Evolutionary conservation across 768 basidiomycete species (phyloP).

Genomic region (Lactarius vividus): DNA sequence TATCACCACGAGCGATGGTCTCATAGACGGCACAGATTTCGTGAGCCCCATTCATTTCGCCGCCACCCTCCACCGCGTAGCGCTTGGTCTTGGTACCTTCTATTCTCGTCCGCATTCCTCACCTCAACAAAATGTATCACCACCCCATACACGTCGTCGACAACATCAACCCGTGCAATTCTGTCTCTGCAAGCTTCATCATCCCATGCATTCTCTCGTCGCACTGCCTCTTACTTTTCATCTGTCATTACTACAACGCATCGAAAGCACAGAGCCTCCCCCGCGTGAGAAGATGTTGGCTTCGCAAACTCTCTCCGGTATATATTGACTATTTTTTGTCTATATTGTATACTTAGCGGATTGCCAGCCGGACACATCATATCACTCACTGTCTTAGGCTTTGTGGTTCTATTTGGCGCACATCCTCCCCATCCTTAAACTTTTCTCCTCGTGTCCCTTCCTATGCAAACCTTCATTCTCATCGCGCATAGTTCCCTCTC

Average conservation of each 20-base stretch:
- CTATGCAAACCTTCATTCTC: slow-evolving; percentile 54
- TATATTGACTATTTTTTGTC: slow-evolving; percentile 28
- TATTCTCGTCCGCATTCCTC: slow-evolving; percentile 40
- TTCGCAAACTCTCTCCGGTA: slow-evolving; percentile 25
- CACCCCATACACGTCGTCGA: slow-evolving; percentile 63
- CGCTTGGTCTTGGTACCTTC: slow-evolving; percentile 38
- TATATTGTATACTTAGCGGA: slow-evolving; percentile 29
- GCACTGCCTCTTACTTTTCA: slow-evolving; percentile 38
- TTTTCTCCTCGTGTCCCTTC: slow-evolving; percentile 16
- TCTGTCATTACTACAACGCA: slow-evolving; percentile 30
- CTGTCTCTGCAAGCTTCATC: slow-evolving; percentile 43
- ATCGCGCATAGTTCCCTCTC: slow-evolving; percentile 51
- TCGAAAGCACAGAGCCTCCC: slow-evolving; percentile 23
- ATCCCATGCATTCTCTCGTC: slow-evolving; percentile 40
- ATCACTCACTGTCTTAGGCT: slow-evolving; percentile 28
- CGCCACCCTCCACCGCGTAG: slow-evolving; percentile 22
- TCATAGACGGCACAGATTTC: slow-evolving; percentile 44
- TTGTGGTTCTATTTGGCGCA: slow-evolving; percentile 27
- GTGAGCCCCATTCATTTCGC: slow-evolving; percentile 19
- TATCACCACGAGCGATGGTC: slow-evolving; percentile 55
- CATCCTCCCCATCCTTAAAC: slow-evolving; percentile 28
- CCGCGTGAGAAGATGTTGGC: slow-evolving; percentile 26
- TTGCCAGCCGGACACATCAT: slow-evolving; percentile 25
- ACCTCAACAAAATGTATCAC: slow-evolving; percentile 72
- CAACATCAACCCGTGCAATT: slow-evolving; percentile 53